Evolutionary conservation across 805 yeast species (phyloP), one percentile per base, ranked within the genome.

Genomic region (Candida oleophila): DNA sequence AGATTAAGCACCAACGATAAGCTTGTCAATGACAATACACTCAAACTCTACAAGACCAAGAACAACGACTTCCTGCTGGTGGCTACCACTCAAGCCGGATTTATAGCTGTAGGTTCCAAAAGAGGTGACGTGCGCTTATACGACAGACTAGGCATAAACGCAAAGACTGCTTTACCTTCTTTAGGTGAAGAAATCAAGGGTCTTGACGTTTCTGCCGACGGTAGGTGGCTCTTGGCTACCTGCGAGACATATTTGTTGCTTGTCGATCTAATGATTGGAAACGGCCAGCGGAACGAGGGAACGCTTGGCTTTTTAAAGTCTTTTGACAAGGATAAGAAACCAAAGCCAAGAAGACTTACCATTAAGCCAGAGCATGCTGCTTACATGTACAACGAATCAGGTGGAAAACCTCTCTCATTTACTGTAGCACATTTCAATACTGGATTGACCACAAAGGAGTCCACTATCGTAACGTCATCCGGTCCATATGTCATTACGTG

Each of bases 401-500:
- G 71, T 40, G 74, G 73, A 3, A 64, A 67, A 44, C 74, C 79
- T 1, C 63, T 87, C 14, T 57, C 67, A 19, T 89, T 89, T 63
- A 81, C 94, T 3, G 75, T 76, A 47, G 96, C 96, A 3, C 77
- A 78, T 54, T 90, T 90, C 74, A 87, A 90, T 62, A 74, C 85
- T 21, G 89, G 89, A 37, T 46, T 79, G n/a, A 74, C 76, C 42
- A 61, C 80, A 21, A 80, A 78, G 50, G 94, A 85, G 58, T 82
- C 86, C 16, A 74, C 84, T 1, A 86, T 90, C 43, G 82, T 89
- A 20, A 77, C 96, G 1, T 82, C 92, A 3, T 73, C 85, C 2
- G 96, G 96, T 2, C 92, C 91, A 16, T 90, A 81, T 64, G 85
- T 89, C 20, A 77, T 90, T 19, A 76, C 87, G 1, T 90, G 96